phyloP scores from a whole-genome alignment of 2,329 filamentous ascomycete genomes.

The Apiospora rasikravindrae region DNA sequence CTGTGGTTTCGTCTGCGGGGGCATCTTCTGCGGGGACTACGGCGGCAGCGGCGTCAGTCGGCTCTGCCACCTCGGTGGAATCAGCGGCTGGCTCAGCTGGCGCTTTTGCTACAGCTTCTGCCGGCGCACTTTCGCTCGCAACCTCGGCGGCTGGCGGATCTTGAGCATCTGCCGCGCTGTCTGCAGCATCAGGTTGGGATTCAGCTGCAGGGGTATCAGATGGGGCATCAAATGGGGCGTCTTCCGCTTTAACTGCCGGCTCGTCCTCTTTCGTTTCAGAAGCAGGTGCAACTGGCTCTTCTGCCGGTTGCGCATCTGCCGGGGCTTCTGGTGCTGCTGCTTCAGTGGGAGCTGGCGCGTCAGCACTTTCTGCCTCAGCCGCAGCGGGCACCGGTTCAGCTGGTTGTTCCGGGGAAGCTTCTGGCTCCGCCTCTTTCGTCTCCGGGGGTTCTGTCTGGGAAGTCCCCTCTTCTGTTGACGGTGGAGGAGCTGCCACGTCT shows the following conservation, averaged over 20 bases:
- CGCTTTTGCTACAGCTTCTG: background rate
- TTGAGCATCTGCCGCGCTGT: background rate
- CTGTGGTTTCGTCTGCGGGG: background rate
- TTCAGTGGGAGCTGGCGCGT: background rate
- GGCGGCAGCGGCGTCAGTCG: background rate
- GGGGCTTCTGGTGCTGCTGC: background rate
- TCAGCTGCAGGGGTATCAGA: background rate
- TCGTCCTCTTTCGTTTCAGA: slow-evolving; percentile 1
- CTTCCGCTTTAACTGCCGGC: background rate
- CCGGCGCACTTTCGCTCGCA: background rate
- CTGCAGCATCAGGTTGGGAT: background rate
- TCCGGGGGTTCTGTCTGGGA: background rate
- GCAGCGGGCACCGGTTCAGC: background rate
- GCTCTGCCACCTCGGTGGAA: background rate
- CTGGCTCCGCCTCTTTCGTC: background rate
- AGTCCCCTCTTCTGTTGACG: background rate
- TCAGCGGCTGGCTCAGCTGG: slow-evolving; percentile 4
- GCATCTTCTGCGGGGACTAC: background rate
- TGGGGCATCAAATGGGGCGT: background rate
- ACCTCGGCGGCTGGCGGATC: background rate
- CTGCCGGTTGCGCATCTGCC: background rate
- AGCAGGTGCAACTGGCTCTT: background rate
- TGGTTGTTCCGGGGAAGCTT: background rate
- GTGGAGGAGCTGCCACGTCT: background rate
- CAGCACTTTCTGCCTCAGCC: background rate